Evolutionary conservation across 257 asterid species (phyloP).

Genomic region (Catharanthus roseus): DNA sequence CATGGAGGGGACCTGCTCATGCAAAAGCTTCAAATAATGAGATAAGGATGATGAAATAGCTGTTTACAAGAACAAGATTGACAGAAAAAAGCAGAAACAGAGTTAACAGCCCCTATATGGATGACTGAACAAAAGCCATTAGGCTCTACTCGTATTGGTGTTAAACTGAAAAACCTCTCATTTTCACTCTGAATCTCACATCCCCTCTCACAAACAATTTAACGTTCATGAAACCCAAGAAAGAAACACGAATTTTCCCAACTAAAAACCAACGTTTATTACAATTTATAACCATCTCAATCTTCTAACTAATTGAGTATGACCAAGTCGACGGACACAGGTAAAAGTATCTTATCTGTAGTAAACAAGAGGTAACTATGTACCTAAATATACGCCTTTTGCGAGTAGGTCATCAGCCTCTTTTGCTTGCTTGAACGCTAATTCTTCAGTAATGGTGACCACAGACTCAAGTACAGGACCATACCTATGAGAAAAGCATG

Average conservation of each 20-base stretch:
- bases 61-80: not conserved
- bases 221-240: too few relatives aligned
- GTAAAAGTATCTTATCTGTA: not conserved
- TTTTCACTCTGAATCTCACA: too few relatives aligned
- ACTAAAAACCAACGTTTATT: too few relatives aligned
- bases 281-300: not conserved
- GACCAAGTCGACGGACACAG: not conserved
- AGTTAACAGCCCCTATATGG: not conserved
- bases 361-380: not conserved
- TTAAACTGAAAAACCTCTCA: too few relatives aligned
- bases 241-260: too few relatives aligned
- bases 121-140: not conserved
- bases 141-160: too few relatives aligned
- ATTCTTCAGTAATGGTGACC: conserved; percentile 77
- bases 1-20: conserved; percentile 78
- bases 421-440: conserved; percentile 78
- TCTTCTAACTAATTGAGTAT: not conserved
- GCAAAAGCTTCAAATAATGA: not conserved
- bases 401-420: conserved; percentile 70
- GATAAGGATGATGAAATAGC: not conserved
- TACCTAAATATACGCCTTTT: conserved; percentile 64
- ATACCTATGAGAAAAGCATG: conserved; percentile 36
- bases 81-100: not conserved
- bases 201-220: too few relatives aligned
- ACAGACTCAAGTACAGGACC: conserved; percentile 83